Evolutionary conservation across 2,329 filamentous ascomycete species (phyloP).

Genomic region (Fusarium avenaceum): DNA sequence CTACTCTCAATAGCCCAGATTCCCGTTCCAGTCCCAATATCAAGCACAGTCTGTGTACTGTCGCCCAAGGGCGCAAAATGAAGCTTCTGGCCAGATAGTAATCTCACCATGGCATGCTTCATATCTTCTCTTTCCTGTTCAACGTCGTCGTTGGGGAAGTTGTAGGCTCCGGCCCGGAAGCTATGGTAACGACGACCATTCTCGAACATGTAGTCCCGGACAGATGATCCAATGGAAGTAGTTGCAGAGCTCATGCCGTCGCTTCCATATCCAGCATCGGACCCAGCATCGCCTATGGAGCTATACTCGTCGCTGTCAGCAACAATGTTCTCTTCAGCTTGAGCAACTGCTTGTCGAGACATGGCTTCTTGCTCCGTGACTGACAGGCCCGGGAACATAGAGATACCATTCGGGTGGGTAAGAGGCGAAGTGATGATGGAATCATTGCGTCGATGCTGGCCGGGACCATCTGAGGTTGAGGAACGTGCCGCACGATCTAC

Average conservation of each 20-base stretch:
- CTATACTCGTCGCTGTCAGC: constrained; percentile 52
- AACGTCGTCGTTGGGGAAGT: constrained; percentile 71
- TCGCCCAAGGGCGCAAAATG: constrained; percentile 65
- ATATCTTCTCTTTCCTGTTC: constrained; percentile 72
- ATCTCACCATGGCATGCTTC: constrained; percentile 66
- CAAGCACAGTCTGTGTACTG: constrained; percentile 64
- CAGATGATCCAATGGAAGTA: constrained; percentile 56
- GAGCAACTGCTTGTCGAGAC: constrained; percentile 54
- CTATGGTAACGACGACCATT: constrained; percentile 72
- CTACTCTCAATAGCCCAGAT: constrained; percentile 70
- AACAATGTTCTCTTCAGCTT: constrained; percentile 56
- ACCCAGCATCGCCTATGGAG: constrained; percentile 38
- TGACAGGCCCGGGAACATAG: constrained; percentile 56
- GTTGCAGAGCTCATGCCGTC: constrained; percentile 55
- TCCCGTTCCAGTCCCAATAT: constrained; percentile 70
- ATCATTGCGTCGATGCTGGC: constrained; percentile 28
- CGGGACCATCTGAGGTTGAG: constrained; percentile 5
- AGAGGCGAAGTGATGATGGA: constrained; percentile 50
- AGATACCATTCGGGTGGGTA: constrained; percentile 56
- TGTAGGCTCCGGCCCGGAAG: constrained; percentile 67
- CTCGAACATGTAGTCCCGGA: constrained; percentile 66
- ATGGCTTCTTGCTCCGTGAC: constrained; percentile 54
- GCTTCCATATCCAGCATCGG: constrained; percentile 57
- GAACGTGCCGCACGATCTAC: constrained; percentile 12
- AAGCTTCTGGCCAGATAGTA: constrained; percentile 63